Evolutionary conservation across 2,329 filamentous ascomycete species (phyloP), one percentile per base, ranked within the genome.

Genomic region (Aspergillus pseudoviridinutans): DNA sequence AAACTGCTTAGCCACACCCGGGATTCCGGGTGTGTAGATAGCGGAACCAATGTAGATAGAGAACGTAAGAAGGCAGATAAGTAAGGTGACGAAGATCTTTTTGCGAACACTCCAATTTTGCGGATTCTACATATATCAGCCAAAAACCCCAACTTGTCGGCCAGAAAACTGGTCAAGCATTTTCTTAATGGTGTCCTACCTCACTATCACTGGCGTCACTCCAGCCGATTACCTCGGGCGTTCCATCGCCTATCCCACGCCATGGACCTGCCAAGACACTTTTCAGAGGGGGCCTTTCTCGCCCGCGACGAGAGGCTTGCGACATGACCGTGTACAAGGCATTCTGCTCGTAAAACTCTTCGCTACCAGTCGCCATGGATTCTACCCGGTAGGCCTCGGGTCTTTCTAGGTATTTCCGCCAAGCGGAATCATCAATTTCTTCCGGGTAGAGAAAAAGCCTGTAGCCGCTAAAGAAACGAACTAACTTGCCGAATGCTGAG

Each of bases 21-120:
- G 46, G 3, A 75, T 72, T 27, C 80, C 78, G 0, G 81, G 74
- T 0, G 78, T 76, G 62, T 83, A 84, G 32, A 84, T 81, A 0
- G 80, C 74, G 3, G 78, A 79, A 8, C 79, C 80, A 32, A 79
- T 76, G 66, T 84, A 84, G 49, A 84, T 76, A 3, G 75, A 73
- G 35, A 80, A 78, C 0, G 80, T 83, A 24, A 66, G 51, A 1
- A 82, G 60, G 54, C 76, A 80, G 59, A 83, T 77, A 44, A 79
- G 66, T 49, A 75, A 74, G 0, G 77, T 80, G 14, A 80, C 76
- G 57, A 77, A 76, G 54, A 73, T 61, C 41, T 79, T 80, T 65
- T 78, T 80, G 2, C 51, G 58, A 3, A 58, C 62, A 2, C 74
- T 74, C 80, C 79, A 82, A 58, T 81, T 81, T 51, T 71, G 66